These are phyloP conservation scores for Globisporangium takayamanum DNA, from an alignment of 352 stramenopile species.

Conservation along the genomic window DNA sequence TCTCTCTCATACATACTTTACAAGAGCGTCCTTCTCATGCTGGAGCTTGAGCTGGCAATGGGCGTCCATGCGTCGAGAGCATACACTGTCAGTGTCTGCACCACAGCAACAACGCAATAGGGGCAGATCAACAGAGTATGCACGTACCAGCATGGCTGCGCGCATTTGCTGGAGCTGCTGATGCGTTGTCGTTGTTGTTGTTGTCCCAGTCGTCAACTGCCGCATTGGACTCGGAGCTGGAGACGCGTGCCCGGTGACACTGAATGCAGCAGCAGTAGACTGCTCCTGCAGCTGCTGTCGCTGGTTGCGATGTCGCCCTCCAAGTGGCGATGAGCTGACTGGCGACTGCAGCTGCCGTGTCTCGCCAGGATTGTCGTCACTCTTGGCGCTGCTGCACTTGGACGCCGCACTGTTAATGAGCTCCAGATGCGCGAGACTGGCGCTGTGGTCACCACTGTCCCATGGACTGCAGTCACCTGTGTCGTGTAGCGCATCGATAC, in stretches of 20 bases:
- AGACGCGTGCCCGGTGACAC: too few species aligned
- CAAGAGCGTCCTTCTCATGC: too few species aligned
- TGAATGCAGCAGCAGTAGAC: too few species aligned
- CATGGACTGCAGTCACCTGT: slow-evolving; percentile 13
- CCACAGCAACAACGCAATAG: neutral
- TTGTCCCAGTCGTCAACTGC: neutral
- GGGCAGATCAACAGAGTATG: neutral
- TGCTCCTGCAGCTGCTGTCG: too few species aligned
- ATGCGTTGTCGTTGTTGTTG: slow-evolving; percentile 44
- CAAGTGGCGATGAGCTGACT: neutral
- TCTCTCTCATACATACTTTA: too few species aligned
- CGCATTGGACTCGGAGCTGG: slow-evolving; percentile 4
- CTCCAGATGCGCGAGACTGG: slow-evolving; percentile 6
- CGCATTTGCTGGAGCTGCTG: slow-evolving; percentile 39
- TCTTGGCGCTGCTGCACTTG: neutral
- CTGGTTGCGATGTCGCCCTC: too few species aligned
- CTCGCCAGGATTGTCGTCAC: neutral
- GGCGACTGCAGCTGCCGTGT: neutral
- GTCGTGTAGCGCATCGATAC: slow-evolving; percentile 1
- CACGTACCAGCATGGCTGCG: slow-evolving; percentile 34
- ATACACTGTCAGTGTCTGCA: too few species aligned
- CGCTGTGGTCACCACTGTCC: slow-evolving; percentile 6
- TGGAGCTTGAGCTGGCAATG: too few species aligned
- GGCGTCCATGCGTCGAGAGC: too few species aligned
- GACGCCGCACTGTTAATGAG: neutral